These are phyloP conservation scores for Aspergillus incahuasiensis DNA, from an alignment of 495 filamentous ascomycete genomes.

Conservation along the genomic window DNA sequence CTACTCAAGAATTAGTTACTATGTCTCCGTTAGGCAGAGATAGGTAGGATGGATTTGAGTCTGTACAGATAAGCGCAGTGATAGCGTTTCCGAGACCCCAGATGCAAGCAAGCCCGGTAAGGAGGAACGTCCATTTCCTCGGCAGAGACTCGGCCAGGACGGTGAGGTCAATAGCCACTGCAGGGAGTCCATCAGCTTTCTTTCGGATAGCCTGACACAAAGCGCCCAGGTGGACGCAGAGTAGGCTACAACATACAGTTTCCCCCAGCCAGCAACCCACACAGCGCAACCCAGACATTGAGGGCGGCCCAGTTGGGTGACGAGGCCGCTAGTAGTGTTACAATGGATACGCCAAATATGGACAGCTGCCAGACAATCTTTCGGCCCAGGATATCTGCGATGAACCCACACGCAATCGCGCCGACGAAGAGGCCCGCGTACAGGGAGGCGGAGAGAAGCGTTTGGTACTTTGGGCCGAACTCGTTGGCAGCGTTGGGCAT, in stretches of 20 bases:
- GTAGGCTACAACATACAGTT: too few species aligned
- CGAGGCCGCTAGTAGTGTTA: conserved; percentile 1
- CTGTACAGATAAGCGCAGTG: background rate
- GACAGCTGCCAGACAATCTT: conserved; percentile 5
- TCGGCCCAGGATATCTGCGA: conserved; percentile 7
- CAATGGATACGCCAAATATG: conserved; percentile 3
- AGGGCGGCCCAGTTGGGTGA: conserved; percentile 2
- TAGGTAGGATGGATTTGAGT: background rate
- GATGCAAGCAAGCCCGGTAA: background rate
- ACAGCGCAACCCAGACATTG: background rate
- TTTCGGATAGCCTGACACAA: too few species aligned
- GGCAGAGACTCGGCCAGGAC: conserved; percentile 3
- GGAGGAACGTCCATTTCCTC: background rate
- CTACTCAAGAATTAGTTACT: conserved; percentile 4
- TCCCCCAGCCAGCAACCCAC: background rate
- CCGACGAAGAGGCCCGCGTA: conserved; percentile 5
- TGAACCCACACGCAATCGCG: background rate
- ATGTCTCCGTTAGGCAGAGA: background rate
- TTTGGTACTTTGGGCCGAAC: background rate
- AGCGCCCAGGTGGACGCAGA: too few species aligned
- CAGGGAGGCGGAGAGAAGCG: background rate
- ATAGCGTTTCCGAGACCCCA: conserved; percentile 9
- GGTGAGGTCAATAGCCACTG: conserved; percentile 10
- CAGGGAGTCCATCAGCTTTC: background rate
- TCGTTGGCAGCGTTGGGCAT: conserved; percentile 8